Evolutionary conservation across 2,329 filamentous ascomycete species (phyloP), one percentile per base, ranked within the genome.

Genomic region (Beauveria rudraprayagi): DNA sequence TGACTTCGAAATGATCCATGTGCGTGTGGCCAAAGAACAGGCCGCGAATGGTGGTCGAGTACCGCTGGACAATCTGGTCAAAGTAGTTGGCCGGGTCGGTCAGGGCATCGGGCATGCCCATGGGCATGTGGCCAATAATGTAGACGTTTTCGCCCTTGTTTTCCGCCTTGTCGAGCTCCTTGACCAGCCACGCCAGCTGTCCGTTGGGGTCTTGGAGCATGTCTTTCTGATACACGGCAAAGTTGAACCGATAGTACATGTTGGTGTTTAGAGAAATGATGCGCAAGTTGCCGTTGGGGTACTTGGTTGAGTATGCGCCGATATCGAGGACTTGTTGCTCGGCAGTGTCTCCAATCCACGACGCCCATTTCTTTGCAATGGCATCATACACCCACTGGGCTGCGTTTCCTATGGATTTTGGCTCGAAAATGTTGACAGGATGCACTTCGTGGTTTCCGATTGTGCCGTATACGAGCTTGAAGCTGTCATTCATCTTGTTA

Each of bases 221-320:
- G 1, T 76, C 72, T 52, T 78, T 75, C 63, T 79, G 74, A 65
- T 83, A 85, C 41, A 83, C 69, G 72, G 78, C 81, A 68, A 80
- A 82, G 72, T 86, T 85, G 63, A 78, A 71, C 16, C 76, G 77
- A 68, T 86, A 85, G 70, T 80, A 84, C 64, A 85, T 70, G 68
- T 85, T 83, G n/a, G 80, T 84, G 73, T 83, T 85, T 64, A 85
- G 73, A 3, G 82, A 84, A 66, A 86, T 84, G 66, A 86, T 71
- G 26, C 81, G 77, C 40, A 86, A 71, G 63, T 82, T 80, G 22
- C 73, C 76, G 40, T 70, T 66, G 7, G 76, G 72, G 51, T 79
- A 73, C 54, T 73, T 71, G 5, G 76, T 75, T 3, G 82, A 81
- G 68, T 83, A 85, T 14, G 74, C 77, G 24, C 81, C 82, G 46